Conservation (phyloP, 106 monocot genomes). For the Phalaenopsis aphrodite region DNA sequence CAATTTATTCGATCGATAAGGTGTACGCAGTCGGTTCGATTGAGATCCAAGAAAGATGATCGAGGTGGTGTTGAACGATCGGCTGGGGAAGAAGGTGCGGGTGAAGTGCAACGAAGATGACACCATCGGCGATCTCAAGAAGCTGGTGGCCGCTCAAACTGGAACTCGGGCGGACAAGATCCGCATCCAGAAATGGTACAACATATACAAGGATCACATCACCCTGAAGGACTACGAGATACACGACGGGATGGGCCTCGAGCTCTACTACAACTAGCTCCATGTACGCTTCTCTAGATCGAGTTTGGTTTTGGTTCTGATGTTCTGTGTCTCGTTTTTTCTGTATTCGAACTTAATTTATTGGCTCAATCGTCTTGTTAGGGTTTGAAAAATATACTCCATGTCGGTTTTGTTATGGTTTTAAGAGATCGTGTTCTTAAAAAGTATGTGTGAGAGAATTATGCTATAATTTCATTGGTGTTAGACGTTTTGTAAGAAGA, state of each 20-base stretch:
- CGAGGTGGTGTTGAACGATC: slow-evolving; percentile 80
- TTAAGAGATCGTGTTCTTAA: neutral
- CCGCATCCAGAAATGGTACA: slow-evolving; percentile 71
- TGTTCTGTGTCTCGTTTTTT: neutral
- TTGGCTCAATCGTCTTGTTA: no score
- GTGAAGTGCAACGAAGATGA: slow-evolving; percentile 82
- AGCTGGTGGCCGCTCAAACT: slow-evolving; percentile 70
- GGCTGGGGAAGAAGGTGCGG: slow-evolving; percentile 70
- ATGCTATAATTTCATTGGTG: neutral
- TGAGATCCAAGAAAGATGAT: slow-evolving; percentile 34
- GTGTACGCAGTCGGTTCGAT: neutral
- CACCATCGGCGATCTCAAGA: slow-evolving; percentile 71
- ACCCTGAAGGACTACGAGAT: slow-evolving; percentile 79
- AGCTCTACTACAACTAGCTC: slow-evolving; percentile 63
- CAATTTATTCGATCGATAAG: neutral
- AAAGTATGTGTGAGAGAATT: neutral
- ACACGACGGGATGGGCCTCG: slow-evolving; percentile 75
- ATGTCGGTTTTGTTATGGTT: neutral
- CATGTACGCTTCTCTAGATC: neutral
- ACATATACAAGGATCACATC: slow-evolving; percentile 70
- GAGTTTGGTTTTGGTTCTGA: neutral
- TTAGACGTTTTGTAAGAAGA: neutral
- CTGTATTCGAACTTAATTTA: neutral
- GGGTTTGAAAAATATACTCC: no score
- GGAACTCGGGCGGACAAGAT: slow-evolving; percentile 59